Evolutionary conservation across 441 rosid species (phyloP).

Genomic region (Geranium incanum): DNA sequence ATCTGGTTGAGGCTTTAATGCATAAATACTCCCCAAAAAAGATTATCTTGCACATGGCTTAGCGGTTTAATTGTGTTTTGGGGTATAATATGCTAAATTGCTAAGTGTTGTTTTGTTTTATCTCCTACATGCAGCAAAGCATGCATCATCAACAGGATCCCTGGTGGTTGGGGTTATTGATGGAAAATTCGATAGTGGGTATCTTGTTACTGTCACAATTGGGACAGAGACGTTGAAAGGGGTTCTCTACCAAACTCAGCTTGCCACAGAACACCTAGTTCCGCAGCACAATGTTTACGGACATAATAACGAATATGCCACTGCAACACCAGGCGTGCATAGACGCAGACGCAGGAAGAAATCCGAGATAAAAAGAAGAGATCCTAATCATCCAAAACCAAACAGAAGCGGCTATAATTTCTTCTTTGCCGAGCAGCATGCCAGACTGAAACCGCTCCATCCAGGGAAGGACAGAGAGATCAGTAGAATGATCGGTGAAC

Average conservation of each 20-base stretch:
- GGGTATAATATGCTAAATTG: background rate
- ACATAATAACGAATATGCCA: slow-evolving; percentile 25
- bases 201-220: slow-evolving; percentile 70
- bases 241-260: slow-evolving; percentile 62
- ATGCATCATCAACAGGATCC: slow-evolving; percentile 35
- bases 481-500: slow-evolving; percentile 88
- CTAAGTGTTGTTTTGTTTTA: background rate
- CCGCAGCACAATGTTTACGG: slow-evolving; percentile 29
- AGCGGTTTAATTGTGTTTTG: background rate
- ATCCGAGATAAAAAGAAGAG: slow-evolving; percentile 77
- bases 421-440: slow-evolving; percentile 91
- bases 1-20: too few species aligned
- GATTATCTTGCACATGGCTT: too few species aligned
- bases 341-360: slow-evolving; percentile 76
- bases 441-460: slow-evolving; percentile 73
- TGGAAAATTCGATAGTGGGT: slow-evolving; percentile 84
- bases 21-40: too few species aligned
- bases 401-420: slow-evolving; percentile 91
- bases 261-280: slow-evolving; percentile 25
- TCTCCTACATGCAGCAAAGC: slow-evolving; percentile 23
- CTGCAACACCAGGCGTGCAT: slow-evolving; percentile 34
- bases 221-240: slow-evolving; percentile 80
- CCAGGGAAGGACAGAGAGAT: slow-evolving; percentile 94
- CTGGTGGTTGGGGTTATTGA: slow-evolving; percentile 83
- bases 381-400: slow-evolving; percentile 89